Evolutionary conservation across 1,284 basidiomycete species (phyloP).

Genomic region (Puccinia horiana): DNA sequence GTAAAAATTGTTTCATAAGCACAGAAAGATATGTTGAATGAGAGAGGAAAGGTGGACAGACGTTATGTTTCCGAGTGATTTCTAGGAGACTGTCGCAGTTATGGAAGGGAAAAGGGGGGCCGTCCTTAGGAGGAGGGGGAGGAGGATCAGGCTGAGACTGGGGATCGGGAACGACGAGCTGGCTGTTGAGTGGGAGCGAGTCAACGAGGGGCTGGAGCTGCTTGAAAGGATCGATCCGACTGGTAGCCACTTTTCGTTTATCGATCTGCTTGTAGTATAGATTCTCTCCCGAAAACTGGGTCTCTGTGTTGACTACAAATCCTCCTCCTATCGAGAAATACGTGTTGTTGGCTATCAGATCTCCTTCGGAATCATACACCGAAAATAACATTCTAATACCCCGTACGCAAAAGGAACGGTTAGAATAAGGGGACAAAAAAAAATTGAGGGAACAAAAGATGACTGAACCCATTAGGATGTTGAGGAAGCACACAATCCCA

Average conservation of each 20-base stretch:
- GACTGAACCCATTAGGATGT: constrained; percentile 56
- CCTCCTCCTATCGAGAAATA: constrained; percentile 68
- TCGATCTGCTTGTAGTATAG: constrained; percentile 95
- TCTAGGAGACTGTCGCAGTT: constrained; percentile 75
- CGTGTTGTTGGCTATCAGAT: constrained; percentile 88
- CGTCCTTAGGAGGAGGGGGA: constrained; percentile 21
- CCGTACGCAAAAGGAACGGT: constrained; percentile 66
- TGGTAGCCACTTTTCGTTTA: constrained; percentile 73
- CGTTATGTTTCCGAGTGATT: constrained; percentile 79
- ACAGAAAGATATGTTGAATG: background rate
- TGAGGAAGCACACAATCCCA: constrained; percentile 66
- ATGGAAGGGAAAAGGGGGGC: constrained; percentile 80
- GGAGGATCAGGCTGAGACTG: constrained; percentile 2
- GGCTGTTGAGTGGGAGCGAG: constrained; percentile 58
- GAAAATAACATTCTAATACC: constrained; percentile 80
- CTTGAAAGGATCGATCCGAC: constrained; percentile 73
- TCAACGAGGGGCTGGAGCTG: constrained; percentile 56
- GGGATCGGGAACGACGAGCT: constrained; percentile 43
- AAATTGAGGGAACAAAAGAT: background rate
- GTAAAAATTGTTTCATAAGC: constrained; percentile 52
- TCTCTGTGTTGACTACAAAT: constrained; percentile 77
- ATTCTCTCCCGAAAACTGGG: constrained; percentile 79
- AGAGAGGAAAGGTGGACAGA: constrained; percentile 59
- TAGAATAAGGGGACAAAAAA: constrained; percentile 54
- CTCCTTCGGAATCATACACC: constrained; percentile 76